Base-by-base conservation (phyloP, 352 stramenopile genomes). In the Pythium vanterpoolii region DNA sequence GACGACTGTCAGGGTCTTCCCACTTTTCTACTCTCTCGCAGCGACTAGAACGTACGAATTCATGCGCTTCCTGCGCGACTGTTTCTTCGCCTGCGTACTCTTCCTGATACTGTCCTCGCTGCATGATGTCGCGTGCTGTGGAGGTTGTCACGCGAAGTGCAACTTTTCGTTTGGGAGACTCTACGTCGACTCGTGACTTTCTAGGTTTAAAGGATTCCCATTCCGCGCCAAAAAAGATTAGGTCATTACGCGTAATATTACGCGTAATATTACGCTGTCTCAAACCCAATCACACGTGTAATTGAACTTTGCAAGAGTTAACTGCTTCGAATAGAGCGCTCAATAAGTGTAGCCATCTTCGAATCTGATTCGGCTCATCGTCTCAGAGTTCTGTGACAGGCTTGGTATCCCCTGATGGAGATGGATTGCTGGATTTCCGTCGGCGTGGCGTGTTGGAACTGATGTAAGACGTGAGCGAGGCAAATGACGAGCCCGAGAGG, bases 71-170 rank as follows among this genome's bases (percentile, higher is more conserved):
- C 33, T 63, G 50, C n/a, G 59, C 60, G 14, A 44, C 67, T 45
- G 70, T 69, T 28, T 64, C 60, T 47, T 77, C 65, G 56, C 76
- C 73, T 45, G 79, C 53, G 42, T 71, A 59, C 64, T 69, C 66
- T 49, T 85, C 77, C 56, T 80, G 62, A 59, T 76, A 83, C 48
- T 79, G 73, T n/a, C 44, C 62, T 48, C 60, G 56, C 50, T 69
- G 62, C 42, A 73, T 72, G 6, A 47, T 62, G 36, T 28, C 38
- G 43, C 21, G 40, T 21, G 50, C 27, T 43, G 28, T 38, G 24
- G 19, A 13, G 2, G 21, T 28, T 14, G 18, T 31, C 24, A 38
- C 13, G 18, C 24, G 45, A 33, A 14, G 43, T 21, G 43, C 21
- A 23, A 24, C 24, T 45, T n/a, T 18, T 45, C 39, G 39, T 18